phyloP scores from a whole-genome alignment of 495 filamentous ascomycete species.

The Podospora fimiseda region DNA sequence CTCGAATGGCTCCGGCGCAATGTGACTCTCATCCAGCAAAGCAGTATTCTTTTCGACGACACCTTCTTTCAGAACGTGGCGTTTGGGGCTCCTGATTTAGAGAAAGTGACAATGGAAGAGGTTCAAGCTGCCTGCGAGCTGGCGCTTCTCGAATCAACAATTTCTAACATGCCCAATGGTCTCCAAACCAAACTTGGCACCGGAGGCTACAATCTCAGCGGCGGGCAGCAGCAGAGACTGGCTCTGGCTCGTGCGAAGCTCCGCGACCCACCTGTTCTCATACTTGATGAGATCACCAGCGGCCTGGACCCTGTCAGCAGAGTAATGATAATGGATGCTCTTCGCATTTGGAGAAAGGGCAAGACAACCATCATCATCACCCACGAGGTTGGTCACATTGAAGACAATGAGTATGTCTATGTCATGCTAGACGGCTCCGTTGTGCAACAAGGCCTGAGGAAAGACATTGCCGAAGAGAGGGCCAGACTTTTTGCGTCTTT shows the following conservation, averaged over 20 bases:
- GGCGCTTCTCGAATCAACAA: slow-evolving; percentile 64
- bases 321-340: slow-evolving; percentile 60
- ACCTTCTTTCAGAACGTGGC: slow-evolving; percentile 75
- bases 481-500: slow-evolving; percentile 29
- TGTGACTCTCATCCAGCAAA: slow-evolving; percentile 78
- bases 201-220: slow-evolving; percentile 67
- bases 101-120: slow-evolving; percentile 44
- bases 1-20: slow-evolving; percentile 70
- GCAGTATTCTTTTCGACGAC: slow-evolving; percentile 77
- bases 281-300: slow-evolving; percentile 85
- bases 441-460: slow-evolving; percentile 58
- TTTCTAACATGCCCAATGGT: slow-evolving; percentile 65
- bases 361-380: slow-evolving; percentile 91
- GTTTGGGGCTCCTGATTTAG: slow-evolving; percentile 54
- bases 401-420: slow-evolving; percentile 69
- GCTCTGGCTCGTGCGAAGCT: slow-evolving; percentile 70
- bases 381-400: slow-evolving; percentile 80
- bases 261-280: slow-evolving; percentile 72
- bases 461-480: slow-evolving; percentile 27
- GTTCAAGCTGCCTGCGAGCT: slow-evolving; percentile 55
- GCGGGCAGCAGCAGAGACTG: slow-evolving; percentile 75
- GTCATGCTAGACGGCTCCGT: slow-evolving; percentile 67
- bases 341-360: slow-evolving; percentile 65
- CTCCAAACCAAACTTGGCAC: slow-evolving; percentile 66
- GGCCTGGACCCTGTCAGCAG: slow-evolving; percentile 70